phyloP scores from a whole-genome alignment of 1,284 basidiomycete species.

The Rhodotorula glutinis region DNA sequence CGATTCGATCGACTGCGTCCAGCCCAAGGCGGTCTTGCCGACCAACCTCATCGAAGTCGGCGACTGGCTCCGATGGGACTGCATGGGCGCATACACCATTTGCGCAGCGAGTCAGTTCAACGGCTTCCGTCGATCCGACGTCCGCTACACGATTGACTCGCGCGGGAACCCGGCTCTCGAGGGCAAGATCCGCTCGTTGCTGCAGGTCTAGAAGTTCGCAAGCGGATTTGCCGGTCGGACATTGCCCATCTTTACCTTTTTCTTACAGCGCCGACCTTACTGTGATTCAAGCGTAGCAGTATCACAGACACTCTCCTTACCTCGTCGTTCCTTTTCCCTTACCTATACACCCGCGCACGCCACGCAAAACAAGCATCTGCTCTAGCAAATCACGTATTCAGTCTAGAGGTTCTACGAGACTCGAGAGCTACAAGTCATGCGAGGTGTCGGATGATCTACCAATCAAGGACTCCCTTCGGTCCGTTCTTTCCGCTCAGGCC shows the following conservation, averaged over 20 bases:
- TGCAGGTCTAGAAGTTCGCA: background rate
- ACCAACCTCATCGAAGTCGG: conserved; percentile 64
- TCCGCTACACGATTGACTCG: conserved; percentile 51
- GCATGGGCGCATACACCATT: conserved; percentile 92
- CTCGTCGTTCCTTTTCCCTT: no score
- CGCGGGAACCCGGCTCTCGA: conserved; percentile 26
- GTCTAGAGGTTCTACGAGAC: no score
- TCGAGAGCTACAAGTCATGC: no score
- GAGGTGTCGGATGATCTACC: conserved; percentile 11
- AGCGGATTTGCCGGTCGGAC: background rate
- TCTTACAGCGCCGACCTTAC: background rate
- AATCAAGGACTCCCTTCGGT: conserved; percentile 25
- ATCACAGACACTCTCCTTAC: no score
- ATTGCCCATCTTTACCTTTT: no score
- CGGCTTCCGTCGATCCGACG: conserved; percentile 47
- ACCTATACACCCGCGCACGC: no score
- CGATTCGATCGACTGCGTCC: conserved; percentile 84
- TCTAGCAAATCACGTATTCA: no score
- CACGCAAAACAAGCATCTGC: no score
- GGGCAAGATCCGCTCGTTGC: conserved; percentile 27
- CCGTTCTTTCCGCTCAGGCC: conserved; percentile 33
- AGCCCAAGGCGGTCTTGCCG: conserved; percentile 62
- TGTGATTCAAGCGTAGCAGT: no score
- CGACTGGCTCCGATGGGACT: conserved; percentile 86
- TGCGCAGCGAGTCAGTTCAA: conserved; percentile 65